phyloP scores from a whole-genome alignment of 768 basidiomycete species.

The Tulasnella sp. region DNA sequence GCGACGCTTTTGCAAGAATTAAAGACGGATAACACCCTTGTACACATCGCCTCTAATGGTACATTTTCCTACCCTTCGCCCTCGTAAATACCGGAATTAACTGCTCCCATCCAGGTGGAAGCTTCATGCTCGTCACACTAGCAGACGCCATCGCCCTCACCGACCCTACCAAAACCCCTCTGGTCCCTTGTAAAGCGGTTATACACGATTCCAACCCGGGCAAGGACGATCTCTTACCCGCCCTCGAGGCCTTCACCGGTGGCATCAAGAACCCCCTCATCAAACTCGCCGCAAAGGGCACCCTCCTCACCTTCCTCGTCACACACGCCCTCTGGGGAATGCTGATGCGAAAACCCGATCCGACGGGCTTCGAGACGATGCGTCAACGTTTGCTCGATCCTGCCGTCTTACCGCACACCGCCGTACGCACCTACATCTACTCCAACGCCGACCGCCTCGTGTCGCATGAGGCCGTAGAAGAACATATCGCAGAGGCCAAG shows the following conservation, averaged over 20 bases:
- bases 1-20: not conserved
- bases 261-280: slow-evolving; percentile 12
- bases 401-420: slow-evolving; percentile 13
- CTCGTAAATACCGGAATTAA: not conserved
- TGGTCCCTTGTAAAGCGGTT: slow-evolving; percentile 11
- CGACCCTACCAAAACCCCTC: not conserved
- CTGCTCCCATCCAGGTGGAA: slow-evolving; percentile 4
- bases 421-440: slow-evolving; percentile 21
- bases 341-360: not conserved
- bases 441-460: slow-evolving; percentile 19
- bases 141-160: slow-evolving; percentile 13
- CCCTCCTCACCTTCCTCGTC: not conserved
- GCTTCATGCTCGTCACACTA: not conserved
- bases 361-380: not conserved
- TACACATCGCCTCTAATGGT: slow-evolving; percentile 21
- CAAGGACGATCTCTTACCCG: not conserved
- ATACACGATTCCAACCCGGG: slow-evolving; percentile 22
- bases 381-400: slow-evolving; percentile 16
- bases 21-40: slow-evolving; percentile 1
- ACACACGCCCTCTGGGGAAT: too few species aligned
- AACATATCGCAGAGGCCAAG: slow-evolving; percentile 14
- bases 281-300: not conserved
- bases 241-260: slow-evolving; percentile 18
- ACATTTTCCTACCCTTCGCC: not conserved
- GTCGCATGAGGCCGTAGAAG: slow-evolving; percentile 19